Percentiles rank a stretch among this genome's conserved stretches.
Evolutionary conservation across 352 stramenopile species (phyloP).

Genomic region (Globisporangium ultimum): DNA sequence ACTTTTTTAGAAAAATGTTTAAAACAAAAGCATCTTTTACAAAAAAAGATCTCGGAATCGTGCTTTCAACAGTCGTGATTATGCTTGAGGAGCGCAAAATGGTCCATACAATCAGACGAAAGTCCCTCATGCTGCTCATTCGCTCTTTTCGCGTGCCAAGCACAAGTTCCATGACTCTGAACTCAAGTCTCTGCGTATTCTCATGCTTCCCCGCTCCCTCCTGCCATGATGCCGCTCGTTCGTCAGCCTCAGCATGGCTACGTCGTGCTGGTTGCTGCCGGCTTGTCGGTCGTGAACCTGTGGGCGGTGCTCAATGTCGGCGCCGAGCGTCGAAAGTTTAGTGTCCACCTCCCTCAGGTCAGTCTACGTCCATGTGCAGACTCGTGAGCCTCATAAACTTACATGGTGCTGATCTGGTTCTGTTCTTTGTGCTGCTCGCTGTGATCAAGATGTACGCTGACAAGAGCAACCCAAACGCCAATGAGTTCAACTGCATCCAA

Average conservation of each 20-base stretch:
- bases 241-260: conserved; percentile 15
- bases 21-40: no score
- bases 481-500: conserved; percentile 27
- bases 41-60: neutral
- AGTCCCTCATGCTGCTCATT: no score
- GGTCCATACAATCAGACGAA: no score
- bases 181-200: no score
- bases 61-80: no score
- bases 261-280: conserved; percentile 8
- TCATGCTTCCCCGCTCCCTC: no score
- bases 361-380: neutral
- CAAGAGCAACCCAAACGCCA: no score
- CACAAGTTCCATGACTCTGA: no score
- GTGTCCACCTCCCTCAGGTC: conserved; percentile 14
- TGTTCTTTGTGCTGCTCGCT: neutral
- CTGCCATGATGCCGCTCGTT: neutral
- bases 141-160: no score
- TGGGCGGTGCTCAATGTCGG: conserved; percentile 18
- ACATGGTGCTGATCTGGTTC: neutral
- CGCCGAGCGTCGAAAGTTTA: conserved; percentile 11
- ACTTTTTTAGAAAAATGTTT: neutral
- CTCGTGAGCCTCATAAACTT: neutral
- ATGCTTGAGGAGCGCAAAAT: no score
- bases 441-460: no score
- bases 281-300: conserved; percentile 11